Evolutionary conservation across 2,329 filamentous ascomycete species (phyloP).

Genomic region (Paecilomyces niveus): DNA sequence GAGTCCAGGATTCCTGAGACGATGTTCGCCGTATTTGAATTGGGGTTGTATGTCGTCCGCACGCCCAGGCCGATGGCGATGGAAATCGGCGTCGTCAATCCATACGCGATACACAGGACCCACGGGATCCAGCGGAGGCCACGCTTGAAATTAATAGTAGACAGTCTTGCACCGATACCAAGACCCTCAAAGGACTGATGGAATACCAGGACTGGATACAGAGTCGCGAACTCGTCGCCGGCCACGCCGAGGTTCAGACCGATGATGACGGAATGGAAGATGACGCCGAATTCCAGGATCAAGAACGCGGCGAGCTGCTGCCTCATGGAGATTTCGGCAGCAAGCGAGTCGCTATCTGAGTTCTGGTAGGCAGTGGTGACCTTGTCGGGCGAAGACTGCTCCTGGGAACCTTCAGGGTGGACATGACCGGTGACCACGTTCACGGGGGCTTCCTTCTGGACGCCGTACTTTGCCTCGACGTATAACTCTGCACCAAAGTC

Average conservation of each 20-base stretch:
- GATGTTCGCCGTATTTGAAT: conserved; percentile 35
- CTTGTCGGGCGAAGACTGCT: not conserved
- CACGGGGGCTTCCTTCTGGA: conserved; percentile 9
- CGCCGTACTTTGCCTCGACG: conserved; percentile 42
- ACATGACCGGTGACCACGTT: conserved; percentile 12
- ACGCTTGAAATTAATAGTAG: conserved; percentile 46
- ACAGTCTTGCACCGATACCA: conserved; percentile 55
- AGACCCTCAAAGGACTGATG: conserved; percentile 59
- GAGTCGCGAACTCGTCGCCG: conserved; percentile 48
- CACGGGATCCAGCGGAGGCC: conserved; percentile 41
- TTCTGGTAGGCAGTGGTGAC: not conserved
- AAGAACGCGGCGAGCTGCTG: conserved; percentile 35
- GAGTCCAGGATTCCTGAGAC: conserved; percentile 42
- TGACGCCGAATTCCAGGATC: conserved; percentile 53
- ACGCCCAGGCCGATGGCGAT: conserved; percentile 45
- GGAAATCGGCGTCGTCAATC: conserved; percentile 45
- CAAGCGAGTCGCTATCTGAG: conserved; percentile 2
- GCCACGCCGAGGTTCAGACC: conserved; percentile 56
- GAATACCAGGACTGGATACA: conserved; percentile 56
- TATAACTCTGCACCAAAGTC: conserved; percentile 47
- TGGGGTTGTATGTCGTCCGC: conserved; percentile 36
- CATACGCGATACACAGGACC: conserved; percentile 43
- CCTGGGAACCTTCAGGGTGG: conserved; percentile 6
- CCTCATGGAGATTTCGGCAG: conserved; percentile 22
- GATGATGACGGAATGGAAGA: conserved; percentile 60